These are phyloP conservation scores for Cafeteria roenbergensis DNA, from an alignment of 108 stramenopile genomes.

Conservation along the genomic window DNA sequence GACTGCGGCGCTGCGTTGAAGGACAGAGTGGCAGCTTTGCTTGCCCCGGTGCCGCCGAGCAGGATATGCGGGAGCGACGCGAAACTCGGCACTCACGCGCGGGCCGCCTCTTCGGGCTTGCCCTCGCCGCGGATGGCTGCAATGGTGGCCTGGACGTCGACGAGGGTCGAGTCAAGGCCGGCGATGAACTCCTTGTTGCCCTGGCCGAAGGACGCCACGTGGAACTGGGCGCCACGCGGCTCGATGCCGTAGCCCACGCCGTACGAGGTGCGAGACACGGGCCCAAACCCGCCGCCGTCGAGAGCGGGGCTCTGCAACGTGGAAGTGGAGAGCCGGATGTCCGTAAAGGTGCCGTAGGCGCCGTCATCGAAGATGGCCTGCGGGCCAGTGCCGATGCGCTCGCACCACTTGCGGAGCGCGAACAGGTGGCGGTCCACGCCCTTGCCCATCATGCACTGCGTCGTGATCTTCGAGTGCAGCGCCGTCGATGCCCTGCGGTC, in stretches of 20 bases:
- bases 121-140: too few relatives aligned
- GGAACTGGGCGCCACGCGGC: slow-evolving; percentile 6
- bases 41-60: too few relatives aligned
- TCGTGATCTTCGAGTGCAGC: slow-evolving; percentile 13
- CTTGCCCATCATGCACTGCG: slow-evolving; percentile 20
- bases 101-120: too few relatives aligned
- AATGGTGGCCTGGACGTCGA: too few relatives aligned
- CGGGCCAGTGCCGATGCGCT: background rate
- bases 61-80: too few relatives aligned
- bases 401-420: slow-evolving; percentile 21
- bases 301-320: slow-evolving; percentile 12
- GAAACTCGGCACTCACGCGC: too few relatives aligned
- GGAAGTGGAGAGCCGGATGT: slow-evolving; percentile 16
- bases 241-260: slow-evolving; percentile 15
- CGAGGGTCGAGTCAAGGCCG: too few relatives aligned
- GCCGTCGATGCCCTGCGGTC: too few relatives aligned
- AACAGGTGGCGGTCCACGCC: slow-evolving; percentile 39
- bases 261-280: slow-evolving; percentile 10
- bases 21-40: too few relatives aligned
- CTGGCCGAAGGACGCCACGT: slow-evolving; percentile 14
- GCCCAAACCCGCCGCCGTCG: slow-evolving; percentile 22
- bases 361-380: slow-evolving; percentile 17
- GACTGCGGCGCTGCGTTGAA: too few relatives aligned
- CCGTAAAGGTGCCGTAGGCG: slow-evolving; percentile 3
- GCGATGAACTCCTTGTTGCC: slow-evolving; percentile 18